Evolutionary conservation across 768 basidiomycete species (phyloP), one percentile per base, ranked within the genome.

Genomic region (Sarcodon sp.): DNA sequence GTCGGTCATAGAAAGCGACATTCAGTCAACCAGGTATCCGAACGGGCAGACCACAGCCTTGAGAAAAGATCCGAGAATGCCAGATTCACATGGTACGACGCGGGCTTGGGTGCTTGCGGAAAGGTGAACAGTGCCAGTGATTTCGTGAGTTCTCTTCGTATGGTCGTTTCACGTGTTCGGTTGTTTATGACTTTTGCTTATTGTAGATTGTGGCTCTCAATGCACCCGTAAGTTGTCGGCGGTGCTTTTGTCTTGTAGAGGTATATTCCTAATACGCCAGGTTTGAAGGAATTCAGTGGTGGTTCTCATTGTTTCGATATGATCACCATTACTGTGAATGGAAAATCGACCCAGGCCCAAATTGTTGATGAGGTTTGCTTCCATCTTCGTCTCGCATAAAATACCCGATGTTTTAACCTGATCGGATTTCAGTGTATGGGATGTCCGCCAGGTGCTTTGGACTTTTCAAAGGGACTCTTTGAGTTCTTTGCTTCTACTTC

Each of bases 321-420:
- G 47, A 80, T 90, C 55, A 76, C 72, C 18, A 80, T 90, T 55
- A 65, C 66, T 2, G 74, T 66, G 59, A 66, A 69, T 36, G 86
- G 85, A 43, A 76, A 76, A 60, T 66, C 74, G 4, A 60, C 73
- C 0, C 56, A 56, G 35, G 87, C 87, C 6, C 69, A 66, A 6
- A 75, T 89, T 52, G 66, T 65, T 54, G 87, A 90, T 52, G 63
- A 72, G 66, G 83, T 80, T 33, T 48, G 70, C 64, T 12, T 41
- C 8, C 13, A 3, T 43, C 13, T 47, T 12, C 31, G 47, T 47
- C 21, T 39, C 6, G 18, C 45, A 45, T 51, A 49, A 27, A 35
- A 15, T 10, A 12, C 32, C 18, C 21, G 27, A 18, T n/a, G 13
- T 31, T 32, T 36, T 13, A 11, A 27, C 48, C 6, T 45, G 15